phyloP scores from a whole-genome alignment of 495 filamentous ascomycete species.

The Penicillium ochrochloron region DNA sequence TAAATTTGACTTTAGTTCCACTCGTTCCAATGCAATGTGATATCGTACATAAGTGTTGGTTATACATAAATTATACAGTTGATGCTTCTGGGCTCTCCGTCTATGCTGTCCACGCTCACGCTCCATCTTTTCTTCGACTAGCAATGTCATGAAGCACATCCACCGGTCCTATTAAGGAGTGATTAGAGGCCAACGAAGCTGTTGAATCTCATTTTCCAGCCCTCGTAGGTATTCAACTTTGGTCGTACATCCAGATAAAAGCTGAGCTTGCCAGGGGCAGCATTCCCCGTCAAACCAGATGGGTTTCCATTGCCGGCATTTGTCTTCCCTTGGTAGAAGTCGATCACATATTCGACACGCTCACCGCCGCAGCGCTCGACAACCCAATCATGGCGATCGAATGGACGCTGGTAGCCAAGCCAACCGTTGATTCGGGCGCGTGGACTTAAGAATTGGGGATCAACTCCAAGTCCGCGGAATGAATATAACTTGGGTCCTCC shows the following conservation, averaged over 20 bases:
- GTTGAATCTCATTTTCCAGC: slow-evolving; percentile 78
- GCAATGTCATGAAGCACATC: slow-evolving; percentile 25
- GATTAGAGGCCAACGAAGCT: slow-evolving; percentile 61
- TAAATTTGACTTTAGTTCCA: slow-evolving; percentile 23
- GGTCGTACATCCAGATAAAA: slow-evolving; percentile 96
- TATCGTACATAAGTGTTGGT: slow-evolving; percentile 48
- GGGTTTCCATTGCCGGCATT: slow-evolving; percentile 25
- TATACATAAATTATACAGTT: slow-evolving; percentile 49
- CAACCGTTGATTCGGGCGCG: slow-evolving; percentile 79
- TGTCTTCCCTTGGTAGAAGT: slow-evolving; percentile 87
- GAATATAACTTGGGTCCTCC: slow-evolving; percentile 81
- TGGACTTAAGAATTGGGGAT: slow-evolving; percentile 74
- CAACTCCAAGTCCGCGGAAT: slow-evolving; percentile 71
- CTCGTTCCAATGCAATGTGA: slow-evolving; percentile 15
- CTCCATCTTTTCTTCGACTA: slow-evolving; percentile 39
- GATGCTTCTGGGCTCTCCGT: slow-evolving; percentile 22
- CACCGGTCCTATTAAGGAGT: background rate
- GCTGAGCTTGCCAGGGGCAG: slow-evolving; percentile 68
- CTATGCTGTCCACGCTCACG: slow-evolving; percentile 21
- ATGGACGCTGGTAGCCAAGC: slow-evolving; percentile 86
- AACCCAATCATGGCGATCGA: slow-evolving; percentile 97
- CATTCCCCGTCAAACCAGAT: slow-evolving; percentile 44
- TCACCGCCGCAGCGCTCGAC: slow-evolving; percentile 87
- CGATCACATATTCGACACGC: slow-evolving; percentile 91
- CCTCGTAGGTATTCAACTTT: slow-evolving; percentile 91